Conservation (phyloP, 768 basidiomycete species). For the Tulasnella sp. region DNA sequence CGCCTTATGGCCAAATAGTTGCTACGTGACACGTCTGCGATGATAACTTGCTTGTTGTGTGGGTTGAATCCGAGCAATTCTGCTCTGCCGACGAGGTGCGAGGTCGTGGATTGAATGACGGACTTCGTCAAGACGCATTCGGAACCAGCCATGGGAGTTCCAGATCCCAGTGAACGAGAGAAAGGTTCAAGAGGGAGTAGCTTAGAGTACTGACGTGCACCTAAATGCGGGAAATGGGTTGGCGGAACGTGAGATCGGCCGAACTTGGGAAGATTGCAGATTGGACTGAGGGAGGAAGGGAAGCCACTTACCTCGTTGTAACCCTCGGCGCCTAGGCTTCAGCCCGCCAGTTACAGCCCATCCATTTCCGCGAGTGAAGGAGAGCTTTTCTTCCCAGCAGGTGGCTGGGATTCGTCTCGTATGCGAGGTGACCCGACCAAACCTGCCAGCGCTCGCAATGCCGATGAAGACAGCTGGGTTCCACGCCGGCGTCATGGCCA, state of each 20-base stretch:
- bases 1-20: slow-evolving; percentile 67
- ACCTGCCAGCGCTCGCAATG: too few relatives aligned
- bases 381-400: too few relatives aligned
- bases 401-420: too few relatives aligned
- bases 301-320: slow-evolving; percentile 83
- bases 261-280: background rate
- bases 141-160: slow-evolving; percentile 76
- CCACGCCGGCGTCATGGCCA: too few relatives aligned
- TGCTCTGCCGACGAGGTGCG: slow-evolving; percentile 77
- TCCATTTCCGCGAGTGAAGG: slow-evolving; percentile 55
- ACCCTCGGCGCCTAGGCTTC: slow-evolving; percentile 87
- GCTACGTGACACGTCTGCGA: slow-evolving; percentile 83
- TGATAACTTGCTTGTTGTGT: slow-evolving; percentile 86
- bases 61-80: slow-evolving; percentile 91
- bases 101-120: slow-evolving; percentile 81
- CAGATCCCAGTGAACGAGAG: slow-evolving; percentile 71
- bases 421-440: too few relatives aligned
- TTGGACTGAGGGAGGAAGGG: too few relatives aligned
- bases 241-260: background rate
- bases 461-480: too few relatives aligned
- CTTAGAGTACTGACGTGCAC: slow-evolving; percentile 95
- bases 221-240: slow-evolving; percentile 46
- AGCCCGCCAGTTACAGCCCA: slow-evolving; percentile 95
- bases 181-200: slow-evolving; percentile 98
- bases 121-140: slow-evolving; percentile 69